Percentiles rank a stretch among this genome's conserved stretches.
Evolutionary conservation across 805 yeast genomes (phyloP).

Genomic region (Nakazawaea siamensis): DNA sequence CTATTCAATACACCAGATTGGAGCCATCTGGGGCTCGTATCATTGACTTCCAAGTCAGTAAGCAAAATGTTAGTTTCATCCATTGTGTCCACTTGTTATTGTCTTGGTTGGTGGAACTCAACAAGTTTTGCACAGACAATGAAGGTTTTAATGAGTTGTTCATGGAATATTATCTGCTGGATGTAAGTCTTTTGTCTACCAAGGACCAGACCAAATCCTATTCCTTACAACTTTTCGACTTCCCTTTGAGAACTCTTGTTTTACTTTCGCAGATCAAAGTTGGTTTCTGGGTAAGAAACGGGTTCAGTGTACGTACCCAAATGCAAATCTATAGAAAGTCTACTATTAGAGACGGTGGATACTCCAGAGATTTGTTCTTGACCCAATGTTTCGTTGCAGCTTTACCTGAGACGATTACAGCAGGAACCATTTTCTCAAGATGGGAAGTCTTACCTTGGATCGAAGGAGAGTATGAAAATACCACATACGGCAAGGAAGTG

Average conservation of each 20-base stretch:
- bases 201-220: conserved; percentile 11
- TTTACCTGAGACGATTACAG: conserved; percentile 43
- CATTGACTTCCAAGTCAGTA: conserved; percentile 33
- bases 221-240: conserved; percentile 43
- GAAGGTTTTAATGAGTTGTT: conserved; percentile 15
- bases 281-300: conserved; percentile 94
- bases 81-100: conserved; percentile 76
- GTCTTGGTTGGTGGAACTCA: conserved; percentile 61
- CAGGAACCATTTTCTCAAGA: conserved; percentile 52
- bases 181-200: too few relatives aligned
- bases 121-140: conserved; percentile 19
- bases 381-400: conserved; percentile 54
- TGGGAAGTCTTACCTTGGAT: conserved; percentile 63
- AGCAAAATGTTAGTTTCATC: conserved; percentile 53
- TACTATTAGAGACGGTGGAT: conserved; percentile 78
- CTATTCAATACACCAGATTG: not conserved
- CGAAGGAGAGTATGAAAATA: conserved; percentile 28
- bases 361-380: conserved; percentile 66
- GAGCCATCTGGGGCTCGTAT: conserved; percentile 18
- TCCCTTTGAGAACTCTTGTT: conserved; percentile 71
- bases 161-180: conserved; percentile 10
- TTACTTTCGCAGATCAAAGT: conserved; percentile 76
- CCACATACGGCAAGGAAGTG: conserved; percentile 36
- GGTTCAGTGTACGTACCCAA: conserved; percentile 72
- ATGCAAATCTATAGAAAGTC: conserved; percentile 70